These are phyloP conservation scores for Fragilaria crotonensis DNA, from an alignment of 108 stramenopile species.

Conservation along the genomic window DNA sequence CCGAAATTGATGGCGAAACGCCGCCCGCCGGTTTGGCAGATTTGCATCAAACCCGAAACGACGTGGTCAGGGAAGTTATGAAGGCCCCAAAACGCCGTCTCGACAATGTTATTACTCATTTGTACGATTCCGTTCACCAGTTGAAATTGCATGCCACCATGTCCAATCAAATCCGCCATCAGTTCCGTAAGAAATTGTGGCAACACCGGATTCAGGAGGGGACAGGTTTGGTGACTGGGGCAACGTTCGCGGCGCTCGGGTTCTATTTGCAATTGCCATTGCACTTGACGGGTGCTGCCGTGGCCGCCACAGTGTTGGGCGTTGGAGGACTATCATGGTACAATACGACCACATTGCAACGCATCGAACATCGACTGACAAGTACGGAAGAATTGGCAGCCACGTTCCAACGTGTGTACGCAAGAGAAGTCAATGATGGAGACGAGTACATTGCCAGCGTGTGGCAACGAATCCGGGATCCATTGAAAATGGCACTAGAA, in stretches of 20 bases:
- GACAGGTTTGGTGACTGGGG: constrained; percentile 20
- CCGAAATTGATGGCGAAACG: constrained; percentile 11
- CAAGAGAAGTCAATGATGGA: constrained; percentile 74
- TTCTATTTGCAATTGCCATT: constrained; percentile 28
- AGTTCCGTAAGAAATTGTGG: constrained; percentile 41
- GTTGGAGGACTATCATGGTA: constrained; percentile 75
- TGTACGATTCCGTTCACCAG: constrained; percentile 82
- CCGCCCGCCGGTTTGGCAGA: constrained; percentile 55
- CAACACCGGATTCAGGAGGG: constrained; percentile 43
- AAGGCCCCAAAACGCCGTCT: constrained; percentile 94
- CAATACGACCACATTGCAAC: constrained; percentile 54
- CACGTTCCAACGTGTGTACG: constrained; percentile 71
- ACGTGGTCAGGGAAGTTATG: constrained; percentile 90
- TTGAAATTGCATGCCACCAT: constrained; percentile 82
- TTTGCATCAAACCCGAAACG: constrained; percentile 80
- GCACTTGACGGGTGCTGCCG: constrained; percentile 50
- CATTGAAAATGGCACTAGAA: constrained; percentile 51
- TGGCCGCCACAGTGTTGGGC: constrained; percentile 57
- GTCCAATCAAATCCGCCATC: constrained; percentile 40
- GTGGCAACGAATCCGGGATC: constrained; percentile 79
- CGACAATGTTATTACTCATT: constrained; percentile 96
- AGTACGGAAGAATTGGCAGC: constrained; percentile 55
- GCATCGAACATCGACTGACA: constrained; percentile 43
- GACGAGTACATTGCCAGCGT: constrained; percentile 85
- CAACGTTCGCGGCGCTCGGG: constrained; percentile 27